Evolutionary conservation across 306 rosid genomes (phyloP), one percentile per base, ranked within the genome.

Genomic region (Nissolia schottii): DNA sequence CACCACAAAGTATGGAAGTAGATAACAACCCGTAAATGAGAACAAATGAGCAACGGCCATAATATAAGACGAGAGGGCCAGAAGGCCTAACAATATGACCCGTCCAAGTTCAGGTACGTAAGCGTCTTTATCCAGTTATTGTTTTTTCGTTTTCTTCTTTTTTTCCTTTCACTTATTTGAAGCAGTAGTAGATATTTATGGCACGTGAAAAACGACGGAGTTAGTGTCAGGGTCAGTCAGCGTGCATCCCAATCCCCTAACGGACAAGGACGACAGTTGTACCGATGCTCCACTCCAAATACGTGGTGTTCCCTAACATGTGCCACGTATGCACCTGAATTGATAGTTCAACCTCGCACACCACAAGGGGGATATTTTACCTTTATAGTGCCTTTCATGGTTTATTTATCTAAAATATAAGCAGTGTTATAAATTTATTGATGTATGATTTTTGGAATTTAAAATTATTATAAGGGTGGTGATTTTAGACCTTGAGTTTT

Each of bases 141-240:
- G 66, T 83, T 41, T 13, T 0, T 41, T 41, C 0, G 35, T 31
- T 3, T 31, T 31, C n/a, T n/a, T n/a, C n/a, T n/a, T n/a, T n/a
- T n/a, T n/a, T n/a, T n/a, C n/a, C n/a, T 41, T 12, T n/a, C 18
- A 41, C 49, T 13, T 14, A 41, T 38, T 38, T 15, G 51, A 12
- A 40, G 11, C 8, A 27, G 0, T 0, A 8, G 1, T 4, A 49
- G 24, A 37, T 2, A 51, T 51, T 31, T 71, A 0, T 37, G 25
- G 75, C 92, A 89, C 91, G 88, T 89, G 92, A 48, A 69, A 86
- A 82, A 85, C 75, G 76, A 80, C 82, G 37, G 28, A 11, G 32
- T 31, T 0, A 18, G 2, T 14, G 13, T 19, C 10, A 48, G 23
- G 14, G 64, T 16, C 43, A 50, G 54, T 35, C 16, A 35, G 41